Conservation (phyloP, 1,139 yeast genomes). For the Torulaspora pretoriensis region DNA sequence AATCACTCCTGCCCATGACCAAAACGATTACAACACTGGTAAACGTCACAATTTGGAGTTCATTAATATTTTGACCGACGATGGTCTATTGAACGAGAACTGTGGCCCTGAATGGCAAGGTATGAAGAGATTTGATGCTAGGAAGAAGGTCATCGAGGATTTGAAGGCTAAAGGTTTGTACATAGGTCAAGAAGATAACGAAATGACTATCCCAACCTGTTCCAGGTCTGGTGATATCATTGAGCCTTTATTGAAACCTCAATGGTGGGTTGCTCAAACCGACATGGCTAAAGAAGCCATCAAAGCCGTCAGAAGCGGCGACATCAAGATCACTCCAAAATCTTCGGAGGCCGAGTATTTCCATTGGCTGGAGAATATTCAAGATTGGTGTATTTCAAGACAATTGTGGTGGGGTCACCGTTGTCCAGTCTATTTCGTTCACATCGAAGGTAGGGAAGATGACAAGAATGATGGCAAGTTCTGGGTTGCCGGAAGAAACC, state of each 20-base stretch:
- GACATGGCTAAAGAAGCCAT: slow-evolving; percentile 89
- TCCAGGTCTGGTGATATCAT: slow-evolving; percentile 95
- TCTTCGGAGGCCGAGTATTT: slow-evolving; percentile 88
- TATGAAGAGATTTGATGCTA: slow-evolving; percentile 90
- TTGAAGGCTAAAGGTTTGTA: slow-evolving; percentile 71
- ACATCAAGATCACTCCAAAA: slow-evolving; percentile 77
- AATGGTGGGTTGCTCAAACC: slow-evolving; percentile 97
- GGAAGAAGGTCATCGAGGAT: slow-evolving; percentile 75
- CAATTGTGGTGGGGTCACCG: slow-evolving; percentile 99
- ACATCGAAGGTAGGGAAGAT: slow-evolving; percentile 63
- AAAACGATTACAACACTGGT: slow-evolving; percentile 94
- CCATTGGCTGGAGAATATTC: slow-evolving; percentile 94
- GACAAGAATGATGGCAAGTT: slow-evolving; percentile 56
- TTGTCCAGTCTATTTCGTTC: slow-evolving; percentile 91
- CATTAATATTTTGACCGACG: slow-evolving; percentile 85
- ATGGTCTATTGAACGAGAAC: slow-evolving; percentile 83
- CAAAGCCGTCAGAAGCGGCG: slow-evolving; percentile 78
- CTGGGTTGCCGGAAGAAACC: slow-evolving; percentile 88
- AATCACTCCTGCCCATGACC: slow-evolving; percentile 97
- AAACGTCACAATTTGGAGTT: slow-evolving; percentile 87
- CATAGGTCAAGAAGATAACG: slow-evolving; percentile 85
- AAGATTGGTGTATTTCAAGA: slow-evolving; percentile 99
- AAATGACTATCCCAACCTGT: slow-evolving; percentile 91
- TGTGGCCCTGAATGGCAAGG: slow-evolving; percentile 89
- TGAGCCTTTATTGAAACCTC: slow-evolving; percentile 95